These are phyloP conservation scores for Hypoxylon sp. DNA, from an alignment of 2,329 filamentous ascomycete genomes.

Conservation along the genomic window DNA sequence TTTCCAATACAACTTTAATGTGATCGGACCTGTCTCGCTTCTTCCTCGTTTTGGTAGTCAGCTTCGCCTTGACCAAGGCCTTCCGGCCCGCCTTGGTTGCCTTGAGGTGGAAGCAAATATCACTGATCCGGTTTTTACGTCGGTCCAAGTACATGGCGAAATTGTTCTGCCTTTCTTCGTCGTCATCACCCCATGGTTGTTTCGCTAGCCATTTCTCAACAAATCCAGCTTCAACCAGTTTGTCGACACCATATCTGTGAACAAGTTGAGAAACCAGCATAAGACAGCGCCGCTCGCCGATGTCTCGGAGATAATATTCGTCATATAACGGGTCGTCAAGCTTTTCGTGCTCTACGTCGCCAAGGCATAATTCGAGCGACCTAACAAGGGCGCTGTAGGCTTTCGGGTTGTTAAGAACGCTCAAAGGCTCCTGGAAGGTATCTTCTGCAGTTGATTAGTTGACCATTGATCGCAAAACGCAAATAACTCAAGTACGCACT, in stretches of 20 bases:
- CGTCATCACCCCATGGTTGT: constrained; percentile 75
- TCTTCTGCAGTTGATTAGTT: constrained; percentile 52
- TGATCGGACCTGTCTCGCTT: constrained; percentile 48
- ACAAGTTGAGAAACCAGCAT: constrained; percentile 70
- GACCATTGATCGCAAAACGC: constrained; percentile 43
- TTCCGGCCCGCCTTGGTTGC: constrained; percentile 64
- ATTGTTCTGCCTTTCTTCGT: constrained; percentile 64
- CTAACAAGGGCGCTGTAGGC: constrained; percentile 70
- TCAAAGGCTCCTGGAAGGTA: constrained; percentile 56
- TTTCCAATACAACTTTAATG: constrained; percentile 55
- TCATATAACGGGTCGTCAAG: constrained; percentile 71
- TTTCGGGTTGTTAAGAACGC: constrained; percentile 63
- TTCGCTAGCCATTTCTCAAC: constrained; percentile 80
- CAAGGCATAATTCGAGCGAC: constrained; percentile 69
- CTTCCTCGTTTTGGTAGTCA: constrained; percentile 55
- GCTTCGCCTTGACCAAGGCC: constrained; percentile 65
- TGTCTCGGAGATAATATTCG: constrained; percentile 73
- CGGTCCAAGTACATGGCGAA: constrained; percentile 65
- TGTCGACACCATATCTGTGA: constrained; percentile 68
- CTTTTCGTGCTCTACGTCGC: constrained; percentile 63
- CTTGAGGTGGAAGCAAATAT: constrained; percentile 64
- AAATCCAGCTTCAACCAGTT: constrained; percentile 73
- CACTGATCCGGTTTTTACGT: constrained; percentile 66
- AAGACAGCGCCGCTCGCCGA: constrained; percentile 71
- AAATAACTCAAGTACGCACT: constrained; percentile 54